Evolutionary conservation across 106 monocot genomes (phyloP), one percentile per base, ranked within the genome.

Genomic region (Vanilla planifolia): DNA sequence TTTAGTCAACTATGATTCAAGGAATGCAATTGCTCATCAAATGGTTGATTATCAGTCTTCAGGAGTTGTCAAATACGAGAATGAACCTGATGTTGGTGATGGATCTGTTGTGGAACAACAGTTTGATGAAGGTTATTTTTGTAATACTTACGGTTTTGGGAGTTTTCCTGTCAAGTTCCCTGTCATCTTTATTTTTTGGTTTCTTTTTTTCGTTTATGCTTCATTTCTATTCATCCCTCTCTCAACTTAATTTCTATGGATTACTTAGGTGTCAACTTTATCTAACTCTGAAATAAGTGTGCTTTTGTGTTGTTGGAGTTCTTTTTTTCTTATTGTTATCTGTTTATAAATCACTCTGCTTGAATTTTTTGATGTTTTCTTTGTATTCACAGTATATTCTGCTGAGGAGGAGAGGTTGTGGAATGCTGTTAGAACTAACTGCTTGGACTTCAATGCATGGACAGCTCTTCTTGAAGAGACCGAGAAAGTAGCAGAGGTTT

Each of bases 381-480:
- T 33, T 59, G 57, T 51, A 65, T 61, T 57, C 41, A 53, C 55
- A 67, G 96, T 70, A 6, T 72, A 72, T 67, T 77, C 80, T 57
- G 67, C 72, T 8, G 95, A 96, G 70, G 96, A 96, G 67, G 96
- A 87, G 16, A 86, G 91, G 28, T 75, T 96, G 55, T 96, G 96
- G 96, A 75, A 73, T 60, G 45, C 84, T 58, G 91, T 96, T 7
- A 75, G 64, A 63, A 67, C 67, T 36, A 91, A 96, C 65, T 77
- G 70, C 51, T 73, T 91, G 45, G 91, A 96, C 55, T 96, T 96
- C 74, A 87, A 91, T 96, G 64, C 91, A 16, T 96, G 95, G 95
- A 96, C 90, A n/a, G 67, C 90, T 19, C 81, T 91, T 40, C 87
- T 96, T 62, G 79, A 86, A 43, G 90, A 90, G 67, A 90, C 90